A percentile compares a stretch with the other conserved stretches of the same genome.
Evolutionary conservation across 1,284 basidiomycete genomes (phyloP).

Genomic region (Pyrrhoderma noxium): DNA sequence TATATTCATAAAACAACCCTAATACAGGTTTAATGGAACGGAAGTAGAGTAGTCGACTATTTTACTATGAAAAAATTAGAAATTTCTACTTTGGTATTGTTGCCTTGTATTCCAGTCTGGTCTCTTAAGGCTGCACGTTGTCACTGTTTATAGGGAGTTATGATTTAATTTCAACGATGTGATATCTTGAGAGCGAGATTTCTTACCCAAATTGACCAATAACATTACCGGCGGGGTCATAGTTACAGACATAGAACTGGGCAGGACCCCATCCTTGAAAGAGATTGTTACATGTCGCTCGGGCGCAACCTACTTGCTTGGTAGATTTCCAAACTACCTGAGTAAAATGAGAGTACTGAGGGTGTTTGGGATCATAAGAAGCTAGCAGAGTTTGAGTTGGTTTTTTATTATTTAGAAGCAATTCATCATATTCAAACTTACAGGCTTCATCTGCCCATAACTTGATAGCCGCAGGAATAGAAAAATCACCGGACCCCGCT

Average conservation of each 20-base stretch:
- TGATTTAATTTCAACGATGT: too few relatives aligned
- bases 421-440: slow-evolving; percentile 11
- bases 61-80: too few relatives aligned
- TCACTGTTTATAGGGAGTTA: too few relatives aligned
- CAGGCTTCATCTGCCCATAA: slow-evolving; percentile 24
- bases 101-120: too few relatives aligned
- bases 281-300: slow-evolving; percentile 33
- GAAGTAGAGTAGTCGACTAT: too few relatives aligned
- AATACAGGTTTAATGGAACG: too few relatives aligned
- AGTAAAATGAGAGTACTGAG: slow-evolving; percentile 25
- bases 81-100: too few relatives aligned
- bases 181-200: too few relatives aligned
- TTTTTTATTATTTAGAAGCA: slow-evolving; percentile 6
- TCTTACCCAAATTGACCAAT: slow-evolving; percentile 55
- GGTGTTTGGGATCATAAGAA: slow-evolving; percentile 21
- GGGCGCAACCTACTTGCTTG: slow-evolving; percentile 23
- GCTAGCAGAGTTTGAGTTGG: slow-evolving; percentile 8
- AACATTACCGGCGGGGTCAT: slow-evolving; percentile 55
- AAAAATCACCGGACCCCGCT: slow-evolving; percentile 44
- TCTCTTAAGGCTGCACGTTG: slow-evolving; percentile 16
- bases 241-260: slow-evolving; percentile 61
- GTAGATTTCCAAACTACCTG: slow-evolving; percentile 27
- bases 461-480: slow-evolving; percentile 30
- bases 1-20: too few relatives aligned
- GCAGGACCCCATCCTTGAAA: slow-evolving; percentile 44